Evolutionary conservation across 192 early-diverging fungal species (phyloP), one percentile per base, ranked within the genome.

Genomic region (Backusella liffmaniae): DNA sequence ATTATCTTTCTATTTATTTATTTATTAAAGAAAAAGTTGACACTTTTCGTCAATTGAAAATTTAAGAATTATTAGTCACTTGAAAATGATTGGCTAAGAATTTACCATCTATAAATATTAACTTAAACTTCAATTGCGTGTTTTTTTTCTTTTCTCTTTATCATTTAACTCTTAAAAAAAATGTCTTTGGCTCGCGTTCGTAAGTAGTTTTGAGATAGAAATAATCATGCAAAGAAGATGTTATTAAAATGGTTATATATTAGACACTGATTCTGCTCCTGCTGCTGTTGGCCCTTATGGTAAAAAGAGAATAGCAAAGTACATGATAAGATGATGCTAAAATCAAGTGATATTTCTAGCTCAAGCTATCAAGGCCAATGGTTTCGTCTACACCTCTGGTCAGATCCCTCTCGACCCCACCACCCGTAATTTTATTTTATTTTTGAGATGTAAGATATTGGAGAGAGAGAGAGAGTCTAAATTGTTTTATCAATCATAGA

Each of bases 321-420:
- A 71, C 37, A 39, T 59, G 9, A 34, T 49, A 42, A 65, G 30
- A 12, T 5, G 13, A n/a, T 75, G 37, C 37, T 44, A 44, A 37
- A 15, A 59, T 5, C 39, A 29, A 4, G 26, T 51, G 6, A 49
- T 49, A 73, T 65, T 62, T 75, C 35, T 66, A 90, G 89, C 87
- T 32, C 87, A 87, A 73, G 97, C 93, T 29, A 90, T 98, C 73
- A 85, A 92, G 26, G 91, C 91, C 51, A 94, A 96, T 85, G 92
- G 91, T 56, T 82, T 95, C 68, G 90, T 96, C 8, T 98, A 89
- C 77, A 92, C 91, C 26, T 96, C 93, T 13, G 93, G 93, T 32
- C 91, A 91, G 75, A 85, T 95, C 68, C 88, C 89, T 16, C 83
- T 95, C 75, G 87, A 92, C 81, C 94, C 95, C 65, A 86, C 86